Base-by-base conservation (phyloP, 2,329 filamentous ascomycete genomes). In the Trichoderma lentiforme region DNA sequence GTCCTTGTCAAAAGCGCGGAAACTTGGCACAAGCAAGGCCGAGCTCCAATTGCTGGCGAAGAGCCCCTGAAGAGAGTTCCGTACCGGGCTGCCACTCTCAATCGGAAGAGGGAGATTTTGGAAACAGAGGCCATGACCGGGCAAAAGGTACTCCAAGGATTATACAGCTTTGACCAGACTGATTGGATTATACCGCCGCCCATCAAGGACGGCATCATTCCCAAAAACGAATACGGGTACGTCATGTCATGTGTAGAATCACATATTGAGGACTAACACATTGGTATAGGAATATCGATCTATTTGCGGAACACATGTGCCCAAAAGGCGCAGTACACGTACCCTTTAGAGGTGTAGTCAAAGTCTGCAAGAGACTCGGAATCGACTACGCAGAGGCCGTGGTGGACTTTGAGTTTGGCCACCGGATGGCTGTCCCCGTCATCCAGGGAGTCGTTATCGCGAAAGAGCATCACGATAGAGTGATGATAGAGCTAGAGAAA, bases 11-110 rank as follows among this genome's bases (percentile, higher is more conserved):
- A 97, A 81, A 97, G 93, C 32, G 92, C 93, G 1, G 96, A 99
- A 80, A 97, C 93, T 1, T 99, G 96, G 96, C 96, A 98, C 80
- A 98, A 98, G 80, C 95, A 98, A 84, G 96, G 96, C 0, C 89
- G 95, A 12, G 91, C 90, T 30, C 90, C 96, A 3, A 87, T 88
- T 30, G 78, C 85, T 0, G 94, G 93, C 3, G 90, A 92, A 75
- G 83, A 89, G 63, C 93, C 96, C 0, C 82, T 98, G 73, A 99
- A 99, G 80, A 87, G 89, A 56, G 96, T 97, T 0, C 94, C 95
- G 0, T 94, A 96, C 79, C 92, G 96, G 56, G 96, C 94, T 18
- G 95, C 97, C 4, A 99, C 96, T 0, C 88, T 93, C 3, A 93
- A 94, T 67, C 88, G 96, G 26, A 93, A 94, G 76, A 90, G 95